phyloP scores from a whole-genome alignment of 257 asterid species.

The Solanum habrochaites region DNA sequence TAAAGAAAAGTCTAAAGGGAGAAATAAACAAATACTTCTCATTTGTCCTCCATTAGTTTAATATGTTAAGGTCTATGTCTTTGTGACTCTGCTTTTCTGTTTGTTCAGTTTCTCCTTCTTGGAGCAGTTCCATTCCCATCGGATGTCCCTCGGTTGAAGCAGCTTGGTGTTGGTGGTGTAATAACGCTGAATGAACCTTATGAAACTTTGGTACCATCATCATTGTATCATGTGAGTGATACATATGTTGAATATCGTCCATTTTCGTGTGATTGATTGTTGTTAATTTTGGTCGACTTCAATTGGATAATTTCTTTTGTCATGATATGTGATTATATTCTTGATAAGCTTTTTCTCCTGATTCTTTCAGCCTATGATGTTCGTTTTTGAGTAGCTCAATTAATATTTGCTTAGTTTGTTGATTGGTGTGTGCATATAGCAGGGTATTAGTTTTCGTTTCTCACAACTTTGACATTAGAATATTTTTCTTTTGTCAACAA shows the following conservation, averaged over 20 bases:
- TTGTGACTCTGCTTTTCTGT: not conserved
- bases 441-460: not conserved
- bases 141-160: conserved; percentile 77
- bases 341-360: not conserved
- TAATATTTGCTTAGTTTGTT: not conserved
- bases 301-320: not conserved
- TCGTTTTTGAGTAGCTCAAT: not conserved
- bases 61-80: not conserved
- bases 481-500: not conserved
- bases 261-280: not conserved
- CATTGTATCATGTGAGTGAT: conserved; percentile 72
- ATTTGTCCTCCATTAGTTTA: not conserved
- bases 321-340: not conserved
- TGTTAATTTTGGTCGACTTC: not conserved
- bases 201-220: conserved; percentile 83
- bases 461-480: not conserved
- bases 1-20: not conserved
- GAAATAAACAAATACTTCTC: not conserved
- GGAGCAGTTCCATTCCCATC: conserved; percentile 96
- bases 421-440: not conserved
- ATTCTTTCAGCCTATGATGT: not conserved
- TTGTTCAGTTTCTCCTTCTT: conserved; percentile 56
- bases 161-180: conserved; percentile 96
- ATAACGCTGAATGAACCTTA: conserved; percentile 86
- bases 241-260: not conserved